Evolutionary conservation across 805 yeast species (phyloP).

Genomic region (Lachancea nothofagi): DNA sequence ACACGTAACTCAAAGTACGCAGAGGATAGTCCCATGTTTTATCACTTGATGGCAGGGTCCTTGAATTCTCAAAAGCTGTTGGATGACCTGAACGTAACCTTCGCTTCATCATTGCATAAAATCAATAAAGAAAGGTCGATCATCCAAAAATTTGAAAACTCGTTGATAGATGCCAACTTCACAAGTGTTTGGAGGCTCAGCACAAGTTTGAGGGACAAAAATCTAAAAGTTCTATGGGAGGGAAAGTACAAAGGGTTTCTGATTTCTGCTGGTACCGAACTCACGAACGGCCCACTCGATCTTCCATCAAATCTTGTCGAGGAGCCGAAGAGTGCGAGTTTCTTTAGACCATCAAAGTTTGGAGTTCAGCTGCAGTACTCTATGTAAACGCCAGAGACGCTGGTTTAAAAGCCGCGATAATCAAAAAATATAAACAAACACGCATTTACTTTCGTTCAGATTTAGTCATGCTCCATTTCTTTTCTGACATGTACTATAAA

Average conservation of each 20-base stretch:
- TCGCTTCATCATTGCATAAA: conserved; percentile 31
- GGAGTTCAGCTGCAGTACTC: conserved; percentile 32
- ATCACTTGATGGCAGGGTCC: conserved; percentile 17
- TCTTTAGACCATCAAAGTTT: conserved; percentile 20
- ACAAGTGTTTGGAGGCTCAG: conserved; percentile 69
- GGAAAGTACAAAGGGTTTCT: conserved; percentile 78
- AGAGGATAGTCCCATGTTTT: conserved; percentile 15
- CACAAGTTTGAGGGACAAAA: conserved; percentile 58
- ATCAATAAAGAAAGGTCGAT: conserved; percentile 36
- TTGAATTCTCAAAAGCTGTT: conserved; percentile 20
- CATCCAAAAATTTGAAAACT: conserved; percentile 45
- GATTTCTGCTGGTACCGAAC: conserved; percentile 63
- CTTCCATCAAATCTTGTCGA: conserved; percentile 4
- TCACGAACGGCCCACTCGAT: conserved; percentile 23
- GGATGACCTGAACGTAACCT: conserved; percentile 26
- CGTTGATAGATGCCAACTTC: conserved; percentile 50
- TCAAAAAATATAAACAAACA: neutral
- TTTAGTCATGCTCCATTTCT: no score
- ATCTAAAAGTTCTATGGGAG: conserved; percentile 74
- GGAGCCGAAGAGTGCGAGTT: conserved; percentile 1
- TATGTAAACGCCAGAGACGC: conserved; percentile 15
- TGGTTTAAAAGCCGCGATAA: no score
- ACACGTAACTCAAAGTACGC: neutral
- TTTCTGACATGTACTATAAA: no score
- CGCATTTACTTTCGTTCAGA: no score